A percentile compares a stretch with the other conserved stretches of the same genome.
phyloP scores from a whole-genome alignment of 169 alveolate genomes.

The Cyclospora cayetanensis region DNA sequence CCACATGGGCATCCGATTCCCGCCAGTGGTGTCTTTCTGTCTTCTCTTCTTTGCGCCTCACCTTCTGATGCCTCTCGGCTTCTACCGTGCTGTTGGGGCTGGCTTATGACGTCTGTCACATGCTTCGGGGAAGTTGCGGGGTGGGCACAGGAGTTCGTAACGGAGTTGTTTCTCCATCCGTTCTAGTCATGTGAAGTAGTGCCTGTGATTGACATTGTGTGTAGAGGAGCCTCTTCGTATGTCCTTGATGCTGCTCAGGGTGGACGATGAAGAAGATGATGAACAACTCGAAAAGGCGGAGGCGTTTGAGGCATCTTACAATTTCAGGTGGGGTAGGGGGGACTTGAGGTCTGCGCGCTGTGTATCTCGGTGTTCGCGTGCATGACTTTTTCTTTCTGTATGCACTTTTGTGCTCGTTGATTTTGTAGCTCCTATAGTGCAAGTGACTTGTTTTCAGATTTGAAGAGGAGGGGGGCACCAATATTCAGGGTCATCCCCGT shows the following conservation, averaged over 20 bases:
- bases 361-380: too few relatives aligned
- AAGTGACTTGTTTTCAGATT: background rate
- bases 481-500: conserved; percentile 75
- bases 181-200: background rate
- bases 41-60: too few relatives aligned
- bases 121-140: background rate
- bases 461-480: conserved; percentile 69
- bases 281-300: conserved; percentile 84
- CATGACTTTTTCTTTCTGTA: background rate
- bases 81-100: background rate
- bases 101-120: background rate
- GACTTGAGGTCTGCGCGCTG: too few relatives aligned
- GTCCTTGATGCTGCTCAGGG: conserved; percentile 14
- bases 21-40: too few relatives aligned
- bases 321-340: conserved; percentile 88
- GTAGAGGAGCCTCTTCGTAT: background rate
- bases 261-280: conserved; percentile 88
- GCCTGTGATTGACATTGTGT: background rate
- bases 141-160: background rate
- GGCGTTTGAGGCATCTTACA: conserved; percentile 85
- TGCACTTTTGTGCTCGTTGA: background rate
- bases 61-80: too few relatives aligned
- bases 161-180: background rate
- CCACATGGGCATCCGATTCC: too few relatives aligned
- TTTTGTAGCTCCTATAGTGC: too few relatives aligned